Conservation (phyloP, 202 grass and related monocot genomes). For the Zizania palustris region DNA sequence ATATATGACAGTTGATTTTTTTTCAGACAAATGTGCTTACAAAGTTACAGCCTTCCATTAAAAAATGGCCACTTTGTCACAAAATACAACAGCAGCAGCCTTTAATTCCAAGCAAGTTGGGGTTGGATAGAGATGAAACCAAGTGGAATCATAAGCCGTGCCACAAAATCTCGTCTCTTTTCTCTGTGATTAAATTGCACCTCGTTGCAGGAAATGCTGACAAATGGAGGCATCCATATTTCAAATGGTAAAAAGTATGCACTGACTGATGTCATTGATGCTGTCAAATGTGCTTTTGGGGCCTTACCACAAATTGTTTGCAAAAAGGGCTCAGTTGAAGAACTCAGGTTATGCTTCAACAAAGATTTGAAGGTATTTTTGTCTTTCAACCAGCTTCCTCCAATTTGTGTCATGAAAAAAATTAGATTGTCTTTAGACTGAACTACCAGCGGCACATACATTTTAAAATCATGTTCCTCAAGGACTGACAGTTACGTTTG, state of each 20-base stretch:
- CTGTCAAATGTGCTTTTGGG: constrained; percentile 72
- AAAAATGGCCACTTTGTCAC: not conserved
- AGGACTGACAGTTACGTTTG: not conserved
- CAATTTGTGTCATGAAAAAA: constrained; percentile 3
- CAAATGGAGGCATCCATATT: constrained; percentile 51
- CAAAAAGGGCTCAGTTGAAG: constrained; percentile 68
- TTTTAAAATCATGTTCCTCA: not conserved
- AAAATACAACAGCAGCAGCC: not conserved
- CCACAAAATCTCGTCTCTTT: not conserved
- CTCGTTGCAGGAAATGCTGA: constrained; percentile 66
- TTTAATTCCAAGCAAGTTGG: not conserved
- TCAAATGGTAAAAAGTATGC: constrained; percentile 60
- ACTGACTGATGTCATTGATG: constrained; percentile 55
- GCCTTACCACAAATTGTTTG: constrained; percentile 68
- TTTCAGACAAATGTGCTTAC: not conserved
- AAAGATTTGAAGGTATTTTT: constrained; percentile 85
- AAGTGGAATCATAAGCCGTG: not conserved
- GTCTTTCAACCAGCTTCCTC: not conserved
- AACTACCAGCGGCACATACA: not conserved
- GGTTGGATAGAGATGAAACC: not conserved
- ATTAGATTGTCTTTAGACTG: not conserved
- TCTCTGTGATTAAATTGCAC: constrained; percentile 8
- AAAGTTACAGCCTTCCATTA: not conserved
- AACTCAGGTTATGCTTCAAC: constrained; percentile 88
- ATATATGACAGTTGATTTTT: not conserved